Evolutionary conservation across 129 eudicot species (phyloP), one percentile per base, ranked within the genome.

Genomic region (Rutidosis leptorrhynchoides): DNA sequence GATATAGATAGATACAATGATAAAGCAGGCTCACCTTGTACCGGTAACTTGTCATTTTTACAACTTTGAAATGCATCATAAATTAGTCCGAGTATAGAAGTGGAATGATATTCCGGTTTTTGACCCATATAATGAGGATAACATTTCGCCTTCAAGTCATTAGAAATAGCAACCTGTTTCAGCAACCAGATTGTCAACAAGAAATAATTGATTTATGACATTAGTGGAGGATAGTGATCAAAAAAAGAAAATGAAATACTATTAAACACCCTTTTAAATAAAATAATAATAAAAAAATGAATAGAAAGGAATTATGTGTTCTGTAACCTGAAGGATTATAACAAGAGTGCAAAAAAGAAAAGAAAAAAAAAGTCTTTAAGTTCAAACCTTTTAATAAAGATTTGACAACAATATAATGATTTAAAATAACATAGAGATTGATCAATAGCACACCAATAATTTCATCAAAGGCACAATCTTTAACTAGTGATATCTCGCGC

Each of bases 121-220:
- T 72, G 71, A 20, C 24, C 67, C 78, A 74, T 65, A 15, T 74
- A 21, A 64, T 74, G 78, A 19, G 78, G 78, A 74, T 65, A 74
- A 0, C 30, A 15, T 27, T 58, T 66, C 56, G 78, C 78, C 58
- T 45, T 74, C 23, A 74, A 65, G 12, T 20, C 25, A 42, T n/a
- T 26, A 40, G 78, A 72, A 74, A 74, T 30, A 28, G 42, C 60
- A 21, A 74, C 72, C 78, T 74, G 58, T 65, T 55, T 56, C 51
- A 72, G 40, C 3, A 51, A 24, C 7, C 42, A 35, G n/a, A 22
- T 32, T 42, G 22, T n/a, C 26, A 15, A 52, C 10, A 37, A 46
- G 21, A 20, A 51, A 24, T 29, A 19, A 63, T 12, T 15, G 21
- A 64, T 43, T 40, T 43, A 7, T 64, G 1, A 52, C 7, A 56